These are phyloP conservation scores for Populus davidiana DNA, from an alignment of 345 rosid genomes.

Conservation along the genomic window DNA sequence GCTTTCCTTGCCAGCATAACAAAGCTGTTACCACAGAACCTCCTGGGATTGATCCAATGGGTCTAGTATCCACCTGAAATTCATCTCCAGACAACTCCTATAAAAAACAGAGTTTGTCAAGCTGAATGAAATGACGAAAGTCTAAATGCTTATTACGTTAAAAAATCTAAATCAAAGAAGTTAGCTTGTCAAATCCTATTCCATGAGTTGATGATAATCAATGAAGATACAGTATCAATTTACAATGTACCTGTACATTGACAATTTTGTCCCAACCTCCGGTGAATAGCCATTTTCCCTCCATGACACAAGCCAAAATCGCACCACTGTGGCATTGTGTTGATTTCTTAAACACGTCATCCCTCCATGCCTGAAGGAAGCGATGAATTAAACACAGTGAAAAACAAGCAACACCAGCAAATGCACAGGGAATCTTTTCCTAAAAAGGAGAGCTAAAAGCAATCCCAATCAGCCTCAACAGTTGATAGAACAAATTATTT, in stretches of 20 bases:
- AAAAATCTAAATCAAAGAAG: neutral
- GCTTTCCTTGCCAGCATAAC: constrained; percentile 70
- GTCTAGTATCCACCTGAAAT: constrained; percentile 44
- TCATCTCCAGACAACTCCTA: constrained; percentile 81
- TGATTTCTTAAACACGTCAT: constrained; percentile 55
- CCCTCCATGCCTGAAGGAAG: constrained; percentile 64
- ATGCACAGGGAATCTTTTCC: neutral
- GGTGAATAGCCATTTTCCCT: constrained; percentile 61
- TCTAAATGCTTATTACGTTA: neutral
- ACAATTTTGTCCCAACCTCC: constrained; percentile 91
- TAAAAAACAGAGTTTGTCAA: constrained; percentile 5
- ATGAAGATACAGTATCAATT: neutral
- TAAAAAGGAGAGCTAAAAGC: no score
- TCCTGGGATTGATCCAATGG: constrained; percentile 66
- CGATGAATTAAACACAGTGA: neutral
- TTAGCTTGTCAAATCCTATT: neutral
- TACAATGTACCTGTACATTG: constrained; percentile 50
- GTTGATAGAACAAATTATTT: no score
- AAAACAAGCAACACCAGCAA: neutral
- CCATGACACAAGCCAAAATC: constrained; percentile 50
- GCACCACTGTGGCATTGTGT: constrained; percentile 55
- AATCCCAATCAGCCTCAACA: no score
- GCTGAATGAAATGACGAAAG: constrained; percentile 5
- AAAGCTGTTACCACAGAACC: constrained; percentile 64
- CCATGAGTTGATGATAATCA: neutral